Conservation (phyloP, 2,329 filamentous ascomycete genomes). For the Sporothrix variecibatus region DNA sequence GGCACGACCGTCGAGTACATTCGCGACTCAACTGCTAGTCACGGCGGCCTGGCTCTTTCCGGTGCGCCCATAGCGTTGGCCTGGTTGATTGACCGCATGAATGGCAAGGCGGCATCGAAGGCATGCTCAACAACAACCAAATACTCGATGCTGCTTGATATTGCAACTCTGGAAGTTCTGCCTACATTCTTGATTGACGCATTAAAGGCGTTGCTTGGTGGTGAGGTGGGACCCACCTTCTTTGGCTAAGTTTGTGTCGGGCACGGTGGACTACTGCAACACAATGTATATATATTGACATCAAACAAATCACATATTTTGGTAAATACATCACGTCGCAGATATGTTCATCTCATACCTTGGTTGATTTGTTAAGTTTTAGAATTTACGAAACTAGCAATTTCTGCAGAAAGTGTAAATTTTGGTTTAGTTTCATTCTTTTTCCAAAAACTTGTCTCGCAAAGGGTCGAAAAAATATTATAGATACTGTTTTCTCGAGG, state of each 20-base stretch:
- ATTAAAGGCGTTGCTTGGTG: conserved; percentile 1
- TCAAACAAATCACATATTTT: not conserved
- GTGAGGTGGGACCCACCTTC: not conserved
- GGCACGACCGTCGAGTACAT: conserved; percentile 21
- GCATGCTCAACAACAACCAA: conserved; percentile 2
- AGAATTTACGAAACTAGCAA: no score
- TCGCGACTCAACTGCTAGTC: conserved; percentile 9
- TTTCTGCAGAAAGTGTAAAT: no score
- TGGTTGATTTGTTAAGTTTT: no score
- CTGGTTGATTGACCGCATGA: conserved; percentile 19
- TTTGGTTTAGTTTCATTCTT: no score
- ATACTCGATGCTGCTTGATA: conserved; percentile 6
- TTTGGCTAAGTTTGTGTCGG: not conserved
- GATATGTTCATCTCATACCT: no score
- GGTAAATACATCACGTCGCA: no score
- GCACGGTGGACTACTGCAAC: not conserved
- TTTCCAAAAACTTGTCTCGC: no score
- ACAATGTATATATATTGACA: not conserved
- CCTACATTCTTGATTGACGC: not conserved
- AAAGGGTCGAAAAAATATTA: no score
- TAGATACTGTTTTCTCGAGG: no score
- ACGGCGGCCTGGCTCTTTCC: conserved; percentile 1
- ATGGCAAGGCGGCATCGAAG: not conserved
- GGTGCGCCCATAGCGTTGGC: conserved; percentile 21
- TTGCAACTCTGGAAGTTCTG: not conserved